Evolutionary conservation across 345 rosid genomes (phyloP).

Genomic region (Populus tremula): DNA sequence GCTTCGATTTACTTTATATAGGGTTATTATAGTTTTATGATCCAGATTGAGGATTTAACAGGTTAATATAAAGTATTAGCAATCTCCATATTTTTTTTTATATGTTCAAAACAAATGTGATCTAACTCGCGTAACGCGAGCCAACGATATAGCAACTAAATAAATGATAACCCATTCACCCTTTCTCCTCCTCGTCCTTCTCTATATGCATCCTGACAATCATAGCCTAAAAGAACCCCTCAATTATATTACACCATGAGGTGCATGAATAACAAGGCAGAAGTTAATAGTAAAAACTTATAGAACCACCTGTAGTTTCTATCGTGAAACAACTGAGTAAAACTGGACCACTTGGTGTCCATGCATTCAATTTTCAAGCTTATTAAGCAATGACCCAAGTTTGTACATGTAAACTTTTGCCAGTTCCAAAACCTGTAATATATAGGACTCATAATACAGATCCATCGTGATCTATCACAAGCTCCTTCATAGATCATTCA

Average conservation of each 20-base stretch:
- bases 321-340: too few species aligned
- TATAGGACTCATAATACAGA: not conserved
- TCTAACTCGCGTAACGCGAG: rapidly evolving
- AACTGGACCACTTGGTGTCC: not conserved
- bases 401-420: not conserved
- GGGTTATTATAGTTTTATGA: too few species aligned
- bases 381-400: not conserved
- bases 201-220: too few species aligned
- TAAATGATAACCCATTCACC: too few species aligned
- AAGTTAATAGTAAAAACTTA: not conserved
- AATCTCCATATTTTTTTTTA: too few species aligned
- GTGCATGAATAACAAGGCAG: not conserved
- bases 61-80: too few species aligned
- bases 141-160: too few species aligned
- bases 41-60: too few species aligned
- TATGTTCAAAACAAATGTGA: too few species aligned
- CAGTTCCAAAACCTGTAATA: not conserved
- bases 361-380: not conserved
- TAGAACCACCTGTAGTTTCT: not conserved
- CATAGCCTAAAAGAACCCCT: not conserved
- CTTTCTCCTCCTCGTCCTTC: too few species aligned
- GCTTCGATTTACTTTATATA: too few species aligned
- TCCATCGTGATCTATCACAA: not conserved
- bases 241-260: not conserved
- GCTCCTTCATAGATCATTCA: not conserved